Conservation (phyloP, 306 rosid genomes). For the Lathyrus sativus region DNA sequence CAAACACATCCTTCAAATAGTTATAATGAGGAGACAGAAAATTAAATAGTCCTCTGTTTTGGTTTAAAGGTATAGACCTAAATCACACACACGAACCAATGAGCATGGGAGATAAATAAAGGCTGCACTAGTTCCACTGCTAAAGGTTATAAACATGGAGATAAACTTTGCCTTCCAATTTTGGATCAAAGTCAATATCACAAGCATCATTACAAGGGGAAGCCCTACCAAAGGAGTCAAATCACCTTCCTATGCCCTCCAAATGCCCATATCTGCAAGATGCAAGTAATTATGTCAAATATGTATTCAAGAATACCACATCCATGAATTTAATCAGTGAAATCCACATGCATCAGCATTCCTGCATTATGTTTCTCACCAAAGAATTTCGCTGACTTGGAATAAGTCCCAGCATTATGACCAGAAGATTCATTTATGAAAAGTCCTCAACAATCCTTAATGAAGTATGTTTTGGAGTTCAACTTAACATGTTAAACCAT, state of each 20-base stretch:
- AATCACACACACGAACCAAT: conserved; percentile 35
- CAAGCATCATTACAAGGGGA: conserved; percentile 33
- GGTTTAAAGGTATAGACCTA: conserved; percentile 25
- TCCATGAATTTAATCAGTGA: conserved; percentile 8
- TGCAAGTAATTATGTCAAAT: conserved; percentile 31
- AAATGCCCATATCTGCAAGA: conserved; percentile 60
- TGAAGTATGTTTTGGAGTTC: conserved; percentile 19
- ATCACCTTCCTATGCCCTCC: conserved; percentile 51
- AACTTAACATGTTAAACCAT: neutral
- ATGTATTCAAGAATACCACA: neutral
- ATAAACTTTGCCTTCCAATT: conserved; percentile 32
- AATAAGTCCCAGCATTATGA: neutral
- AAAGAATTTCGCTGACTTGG: neutral
- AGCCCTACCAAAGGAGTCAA: conserved; percentile 9
- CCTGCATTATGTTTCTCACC: too few species aligned
- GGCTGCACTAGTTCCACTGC: conserved; percentile 29
- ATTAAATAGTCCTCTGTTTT: conserved; percentile 30
- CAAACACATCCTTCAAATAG: conserved; percentile 25
- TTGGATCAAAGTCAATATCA: conserved; percentile 34
- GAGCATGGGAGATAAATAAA: conserved; percentile 28
- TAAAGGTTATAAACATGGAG: conserved; percentile 28
- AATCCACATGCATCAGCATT: conserved; percentile 28
- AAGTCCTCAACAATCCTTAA: conserved; percentile 26
- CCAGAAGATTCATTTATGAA: conserved; percentile 8
- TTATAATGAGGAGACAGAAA: conserved; percentile 11